A percentile compares a stretch with the other conserved stretches of the same genome.
phyloP scores from a whole-genome alignment of 257 asterid species.

The Scutellaria minor region DNA sequence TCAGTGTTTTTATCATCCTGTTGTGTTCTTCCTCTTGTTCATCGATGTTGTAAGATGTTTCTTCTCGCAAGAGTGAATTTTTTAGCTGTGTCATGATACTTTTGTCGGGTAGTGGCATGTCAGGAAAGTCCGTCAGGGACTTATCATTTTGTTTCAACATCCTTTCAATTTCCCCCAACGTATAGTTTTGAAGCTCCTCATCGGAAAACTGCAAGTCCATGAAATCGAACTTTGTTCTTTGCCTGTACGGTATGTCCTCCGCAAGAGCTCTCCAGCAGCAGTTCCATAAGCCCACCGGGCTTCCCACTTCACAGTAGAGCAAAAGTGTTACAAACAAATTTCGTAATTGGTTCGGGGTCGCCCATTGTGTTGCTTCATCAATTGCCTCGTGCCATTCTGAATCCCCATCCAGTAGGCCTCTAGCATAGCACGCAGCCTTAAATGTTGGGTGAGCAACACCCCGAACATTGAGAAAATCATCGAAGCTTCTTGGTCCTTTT shows the following conservation, averaged over 20 bases:
- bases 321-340: background rate
- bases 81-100: no score
- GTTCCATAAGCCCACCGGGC: background rate
- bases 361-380: background rate
- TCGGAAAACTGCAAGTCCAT: background rate
- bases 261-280: background rate
- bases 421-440: background rate
- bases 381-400: background rate
- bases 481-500: background rate
- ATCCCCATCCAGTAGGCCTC: background rate
- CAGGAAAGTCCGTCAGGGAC: no score
- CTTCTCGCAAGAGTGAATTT: background rate
- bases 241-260: background rate
- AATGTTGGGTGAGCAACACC: background rate
- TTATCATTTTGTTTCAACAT: no score
- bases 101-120: no score
- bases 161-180: background rate
- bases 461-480: background rate
- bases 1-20: background rate
- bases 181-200: background rate
- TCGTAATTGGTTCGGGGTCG: background rate
- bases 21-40: background rate
- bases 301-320: background rate
- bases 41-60: background rate
- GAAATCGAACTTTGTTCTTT: background rate